Evolutionary conservation across 805 yeast genomes (phyloP).

Genomic region (Barnettozyma pratensis): DNA sequence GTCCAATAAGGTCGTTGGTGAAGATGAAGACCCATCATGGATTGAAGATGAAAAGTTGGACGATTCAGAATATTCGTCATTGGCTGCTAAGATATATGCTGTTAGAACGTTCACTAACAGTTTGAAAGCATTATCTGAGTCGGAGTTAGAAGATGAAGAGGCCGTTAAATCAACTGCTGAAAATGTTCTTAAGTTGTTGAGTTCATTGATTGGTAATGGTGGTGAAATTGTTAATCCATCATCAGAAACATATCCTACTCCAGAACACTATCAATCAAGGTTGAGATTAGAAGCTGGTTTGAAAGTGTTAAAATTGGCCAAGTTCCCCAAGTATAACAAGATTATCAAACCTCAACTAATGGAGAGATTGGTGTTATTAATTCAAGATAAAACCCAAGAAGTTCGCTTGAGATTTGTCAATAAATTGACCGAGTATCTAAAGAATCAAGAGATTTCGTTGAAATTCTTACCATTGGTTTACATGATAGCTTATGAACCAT

Average conservation of each 20-base stretch:
- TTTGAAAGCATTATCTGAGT: constrained; percentile 33
- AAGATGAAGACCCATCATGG: constrained; percentile 37
- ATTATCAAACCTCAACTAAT: constrained; percentile 49
- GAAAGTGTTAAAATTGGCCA: constrained; percentile 58
- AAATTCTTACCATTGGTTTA: constrained; percentile 63
- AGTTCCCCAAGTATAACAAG: constrained; percentile 43
- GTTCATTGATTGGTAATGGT: constrained; percentile 63
- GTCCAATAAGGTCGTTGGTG: constrained; percentile 38
- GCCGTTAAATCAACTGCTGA: constrained; percentile 42
- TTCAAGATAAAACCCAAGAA: constrained; percentile 59
- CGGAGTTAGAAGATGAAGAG: constrained; percentile 30
- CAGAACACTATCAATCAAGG: constrained; percentile 52
- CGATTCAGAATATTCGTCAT: constrained; percentile 23
- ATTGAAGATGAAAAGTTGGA: constrained; percentile 40
- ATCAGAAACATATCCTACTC: constrained; percentile 51
- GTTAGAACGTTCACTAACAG: constrained; percentile 57
- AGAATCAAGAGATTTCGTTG: constrained; percentile 51
- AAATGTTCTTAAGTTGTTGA: constrained; percentile 63
- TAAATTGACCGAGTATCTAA: constrained; percentile 45
- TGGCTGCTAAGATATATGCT: constrained; percentile 47
- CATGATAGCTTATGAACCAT: constrained; percentile 76
- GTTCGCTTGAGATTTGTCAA: constrained; percentile 52
- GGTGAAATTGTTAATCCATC: constrained; percentile 63
- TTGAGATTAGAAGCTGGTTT: constrained; percentile 67
- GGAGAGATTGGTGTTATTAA: constrained; percentile 46